Evolutionary conservation across 257 asterid species (phyloP).

Genomic region (Nyctanthes arbortristis): DNA sequence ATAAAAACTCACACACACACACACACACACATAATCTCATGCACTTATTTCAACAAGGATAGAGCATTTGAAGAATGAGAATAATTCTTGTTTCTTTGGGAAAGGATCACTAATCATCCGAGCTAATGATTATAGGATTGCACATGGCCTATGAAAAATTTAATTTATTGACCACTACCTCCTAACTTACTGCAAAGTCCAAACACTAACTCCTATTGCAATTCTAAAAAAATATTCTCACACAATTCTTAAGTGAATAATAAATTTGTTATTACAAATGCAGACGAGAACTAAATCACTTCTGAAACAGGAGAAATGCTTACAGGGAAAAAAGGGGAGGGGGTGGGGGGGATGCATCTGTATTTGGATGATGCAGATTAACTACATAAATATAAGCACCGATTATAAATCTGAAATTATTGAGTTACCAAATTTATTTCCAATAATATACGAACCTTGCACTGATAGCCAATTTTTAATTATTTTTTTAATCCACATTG

Average conservation of each 20-base stretch:
- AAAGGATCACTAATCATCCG: no score
- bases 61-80: background rate
- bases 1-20: background rate
- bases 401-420: background rate
- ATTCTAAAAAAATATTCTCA: background rate
- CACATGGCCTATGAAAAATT: no score
- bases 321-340: no score
- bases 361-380: slow-evolving; percentile 6
- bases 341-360: no score
- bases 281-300: background rate
- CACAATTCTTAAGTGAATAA: slow-evolving; percentile 6
- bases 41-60: background rate
- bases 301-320: background rate
- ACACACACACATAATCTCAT: background rate
- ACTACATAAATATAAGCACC: slow-evolving; percentile 7
- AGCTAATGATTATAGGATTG: no score
- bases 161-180: no score
- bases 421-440: background rate
- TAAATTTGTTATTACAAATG: background rate
- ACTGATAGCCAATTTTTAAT: no score
- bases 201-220: slow-evolving; percentile 13
- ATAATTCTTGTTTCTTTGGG: background rate
- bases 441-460: background rate
- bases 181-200: background rate
- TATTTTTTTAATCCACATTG: background rate